Conservation (phyloP, 768 basidiomycete species). For the Inosperma sp. region DNA sequence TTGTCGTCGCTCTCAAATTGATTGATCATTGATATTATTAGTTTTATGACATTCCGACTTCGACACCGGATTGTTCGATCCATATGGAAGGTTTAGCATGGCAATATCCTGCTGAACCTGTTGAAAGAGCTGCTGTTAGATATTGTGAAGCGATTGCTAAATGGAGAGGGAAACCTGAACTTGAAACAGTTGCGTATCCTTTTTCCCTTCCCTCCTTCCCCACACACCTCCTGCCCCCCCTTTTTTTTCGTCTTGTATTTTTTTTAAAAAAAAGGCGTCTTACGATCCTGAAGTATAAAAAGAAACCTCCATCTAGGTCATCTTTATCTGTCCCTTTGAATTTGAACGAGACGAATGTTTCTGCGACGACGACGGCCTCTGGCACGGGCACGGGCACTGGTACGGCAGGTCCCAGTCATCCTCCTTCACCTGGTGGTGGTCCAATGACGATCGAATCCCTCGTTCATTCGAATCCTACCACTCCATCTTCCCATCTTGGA, state of each 20-base stretch:
- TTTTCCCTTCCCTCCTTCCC: no score
- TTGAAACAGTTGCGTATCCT: slow-evolving; percentile 58
- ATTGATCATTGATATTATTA: no score
- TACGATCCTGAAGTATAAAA: slow-evolving; percentile 49
- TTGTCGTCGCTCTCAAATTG: no score
- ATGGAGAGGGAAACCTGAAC: slow-evolving; percentile 83
- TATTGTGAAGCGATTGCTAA: slow-evolving; percentile 79
- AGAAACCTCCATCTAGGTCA: slow-evolving; percentile 32
- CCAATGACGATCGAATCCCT: slow-evolving; percentile 60
- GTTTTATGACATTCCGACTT: slow-evolving; percentile 73
- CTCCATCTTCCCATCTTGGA: slow-evolving; percentile 37
- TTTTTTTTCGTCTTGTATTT: no score
- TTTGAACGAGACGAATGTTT: no score
- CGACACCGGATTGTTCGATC: slow-evolving; percentile 69
- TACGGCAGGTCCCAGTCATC: no score
- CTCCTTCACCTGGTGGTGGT: slow-evolving; percentile 31
- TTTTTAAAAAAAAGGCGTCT: slow-evolving; percentile 23
- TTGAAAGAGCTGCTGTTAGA: slow-evolving; percentile 71
- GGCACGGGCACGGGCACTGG: slow-evolving; percentile 18
- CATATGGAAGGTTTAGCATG: slow-evolving; percentile 78
- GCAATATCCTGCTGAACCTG: slow-evolving; percentile 77
- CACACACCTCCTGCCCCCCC: no score
- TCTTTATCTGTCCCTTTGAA: no score
- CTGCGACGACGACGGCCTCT: slow-evolving; percentile 14
- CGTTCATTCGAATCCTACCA: slow-evolving; percentile 66